Evolutionary conservation across 1,284 basidiomycete species (phyloP), one percentile per base, ranked within the genome.

Genomic region (Irpex lacteus): DNA sequence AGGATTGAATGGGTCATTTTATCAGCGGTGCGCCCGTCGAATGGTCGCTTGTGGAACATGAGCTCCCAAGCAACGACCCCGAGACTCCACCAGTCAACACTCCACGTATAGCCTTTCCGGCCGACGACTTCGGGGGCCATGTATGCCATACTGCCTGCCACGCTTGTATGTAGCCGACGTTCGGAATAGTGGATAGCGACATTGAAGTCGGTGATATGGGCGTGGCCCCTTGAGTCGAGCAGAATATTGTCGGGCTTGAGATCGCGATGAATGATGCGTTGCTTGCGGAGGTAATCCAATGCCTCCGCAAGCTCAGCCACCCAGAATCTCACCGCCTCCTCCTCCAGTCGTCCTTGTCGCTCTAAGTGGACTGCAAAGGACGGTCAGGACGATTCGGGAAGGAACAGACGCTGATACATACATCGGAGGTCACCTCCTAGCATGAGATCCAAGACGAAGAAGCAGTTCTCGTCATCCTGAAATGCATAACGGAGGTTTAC

Each of bases 141-240:
- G 79, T 99, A 99, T 0, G 97, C 96, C 94, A 98, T 97, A 69
- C 92, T 95, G 2, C 96, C 96, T 1, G 96, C 97, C 3, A 99
- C 92, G 63, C 94, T 95, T 1, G 93, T 96, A 74, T 98, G 89
- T 65, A 92, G 75, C 38, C 94, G 83, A 55, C 90, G 83, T 63
- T 95, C 91, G 5, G 95, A 96, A 75, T 95, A 98, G 76, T 98
- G 97, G 6, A 98, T 96, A 13, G 96, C 97, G 69, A 98, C 96
- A 75, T 99, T 99, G 81, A 99, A 98, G 78, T 98, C 97, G 13
- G 97, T 98, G 67, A 99, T 83, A 74, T 98, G 96, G 0, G 95
- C 97, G 74, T 99, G 96, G 0, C 97, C 97, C 70, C 85, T 81
- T 54, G 92, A 88, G 76, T 98, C 97, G 50, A 99, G 83, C 9